A percentile compares a stretch with the other conserved stretches of the same genome.
These are phyloP conservation scores for Macadamia integrifolia DNA, from an alignment of 164 flowering plant species.

Conservation along the genomic window DNA sequence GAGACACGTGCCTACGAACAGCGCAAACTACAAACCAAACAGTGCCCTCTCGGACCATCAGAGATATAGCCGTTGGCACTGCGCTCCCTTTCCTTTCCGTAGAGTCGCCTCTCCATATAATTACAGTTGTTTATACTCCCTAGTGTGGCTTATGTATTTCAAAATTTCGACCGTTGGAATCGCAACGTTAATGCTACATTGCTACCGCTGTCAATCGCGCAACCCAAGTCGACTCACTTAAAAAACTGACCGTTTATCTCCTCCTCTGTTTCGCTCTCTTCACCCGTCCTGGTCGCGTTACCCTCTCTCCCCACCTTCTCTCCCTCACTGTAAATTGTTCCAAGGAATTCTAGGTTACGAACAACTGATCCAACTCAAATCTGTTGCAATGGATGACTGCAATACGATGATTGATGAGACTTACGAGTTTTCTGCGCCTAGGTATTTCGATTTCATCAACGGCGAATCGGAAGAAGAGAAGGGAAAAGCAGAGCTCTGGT, in stretches of 20 bases:
- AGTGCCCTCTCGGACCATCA: background rate
- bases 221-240: no score
- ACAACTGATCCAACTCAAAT: background rate
- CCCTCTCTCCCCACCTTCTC: slow-evolving; percentile 3
- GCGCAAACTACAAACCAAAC: no score
- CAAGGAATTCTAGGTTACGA: background rate
- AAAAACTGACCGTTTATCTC: background rate
- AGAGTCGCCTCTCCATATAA: slow-evolving; percentile 1
- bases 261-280: no score
- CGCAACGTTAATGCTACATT: slow-evolving; percentile 16
- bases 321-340: slow-evolving; percentile 6
- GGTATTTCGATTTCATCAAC: slow-evolving; percentile 58
- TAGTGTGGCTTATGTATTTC: background rate
- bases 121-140: background rate
- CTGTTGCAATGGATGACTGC: slow-evolving; percentile 5
- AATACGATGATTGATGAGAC: slow-evolving; percentile 42
- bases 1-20: no score
- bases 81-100: background rate
- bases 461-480: slow-evolving; percentile 65
- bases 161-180: slow-evolving; percentile 28
- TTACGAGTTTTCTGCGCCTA: slow-evolving; percentile 85
- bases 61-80: slow-evolving; percentile 7
- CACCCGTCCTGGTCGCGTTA: no score
- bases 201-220: background rate
- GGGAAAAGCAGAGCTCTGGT: slow-evolving; percentile 73